phyloP scores from a whole-genome alignment of 2,329 filamentous ascomycete species.

The Monosporascus cannonballus region DNA sequence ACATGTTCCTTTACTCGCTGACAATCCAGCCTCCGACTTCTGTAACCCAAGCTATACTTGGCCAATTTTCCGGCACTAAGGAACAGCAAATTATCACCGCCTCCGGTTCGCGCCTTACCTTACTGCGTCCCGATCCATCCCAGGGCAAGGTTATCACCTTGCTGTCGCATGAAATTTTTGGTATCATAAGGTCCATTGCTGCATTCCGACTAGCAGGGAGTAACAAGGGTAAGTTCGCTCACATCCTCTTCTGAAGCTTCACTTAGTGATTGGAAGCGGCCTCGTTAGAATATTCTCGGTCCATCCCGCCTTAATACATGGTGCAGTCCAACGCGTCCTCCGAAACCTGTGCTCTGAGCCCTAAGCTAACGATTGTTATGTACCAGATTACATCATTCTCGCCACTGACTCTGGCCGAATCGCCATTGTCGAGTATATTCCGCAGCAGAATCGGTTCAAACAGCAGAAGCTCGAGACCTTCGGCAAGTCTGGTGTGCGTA shows the following conservation, averaged over 20 bases:
- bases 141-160: slow-evolving; percentile 83
- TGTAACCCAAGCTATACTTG: slow-evolving; percentile 83
- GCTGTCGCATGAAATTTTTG: slow-evolving; percentile 90
- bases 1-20: slow-evolving; percentile 97
- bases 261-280: slow-evolving; percentile 69
- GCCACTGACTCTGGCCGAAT: slow-evolving; percentile 94
- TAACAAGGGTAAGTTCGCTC: slow-evolving; percentile 76
- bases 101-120: slow-evolving; percentile 80
- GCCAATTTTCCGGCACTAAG: slow-evolving; percentile 92
- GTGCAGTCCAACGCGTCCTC: slow-evolving; percentile 13
- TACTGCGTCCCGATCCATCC: slow-evolving; percentile 78
- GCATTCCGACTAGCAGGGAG: slow-evolving; percentile 90
- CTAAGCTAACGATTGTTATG: slow-evolving; percentile 14
- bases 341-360: slow-evolving; percentile 9
- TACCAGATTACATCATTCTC: slow-evolving; percentile 87
- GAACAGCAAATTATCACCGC: slow-evolving; percentile 97
- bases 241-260: slow-evolving; percentile 40
- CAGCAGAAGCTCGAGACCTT: slow-evolving; percentile 95
- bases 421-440: slow-evolving; percentile 86
- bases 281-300: slow-evolving; percentile 37
- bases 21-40: slow-evolving; percentile 90
- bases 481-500: slow-evolving; percentile 89
- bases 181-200: slow-evolving; percentile 84
- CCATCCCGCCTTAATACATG: slow-evolving; percentile 16
- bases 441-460: slow-evolving; percentile 79